Base-by-base conservation (phyloP, 768 basidiomycete genomes). In the Trametes cinnabarina region DNA sequence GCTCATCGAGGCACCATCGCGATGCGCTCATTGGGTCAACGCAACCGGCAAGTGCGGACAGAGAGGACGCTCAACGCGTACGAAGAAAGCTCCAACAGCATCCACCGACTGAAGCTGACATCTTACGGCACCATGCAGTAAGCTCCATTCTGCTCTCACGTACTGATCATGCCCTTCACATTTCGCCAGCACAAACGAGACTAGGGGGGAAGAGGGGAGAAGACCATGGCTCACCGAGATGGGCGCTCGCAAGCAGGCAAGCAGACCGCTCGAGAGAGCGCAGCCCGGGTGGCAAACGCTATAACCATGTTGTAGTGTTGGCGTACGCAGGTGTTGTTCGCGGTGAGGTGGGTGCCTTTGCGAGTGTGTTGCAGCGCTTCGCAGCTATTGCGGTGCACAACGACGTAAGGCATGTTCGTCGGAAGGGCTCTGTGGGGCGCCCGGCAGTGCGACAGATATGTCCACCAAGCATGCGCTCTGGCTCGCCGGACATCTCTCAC, bases 1-100 rank as follows among this genome's bases (percentile, higher is more conserved):
- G 54, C 54, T 37, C 54, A 55, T 55, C 54, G 37, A 55, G 54
- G 54, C 35, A 4, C 14, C 54, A 55, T 55, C 54, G 54, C 37
- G 39, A 39, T 19, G 25, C 54, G 22, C 39, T 37, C 37, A 55
- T 55, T 55, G 54, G 54, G 28, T 52, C 9, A 15, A 20, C 44
- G 4, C 22, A 25, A 26, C 23, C 25, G 44, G 44, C 44, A 23
- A 15, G 12, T 22, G 22, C 44, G 44, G 23, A 25, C 44, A 17
- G 26, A 26, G 20, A 26, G 25, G 44, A 46, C 44, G 44, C 17
- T 26, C 2, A 28, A 12, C 23, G 23, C 22, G 52, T 53, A 53
- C 43, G 32, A 28, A 25, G 35, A 32, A 46, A 47, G 53, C 53
- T 54, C 23, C 53, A 47, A 47, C 35, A 25, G 53, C 43, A 37